phyloP scores from a whole-genome alignment of 345 rosid genomes.

The Lenwebbia sp. region DNA sequence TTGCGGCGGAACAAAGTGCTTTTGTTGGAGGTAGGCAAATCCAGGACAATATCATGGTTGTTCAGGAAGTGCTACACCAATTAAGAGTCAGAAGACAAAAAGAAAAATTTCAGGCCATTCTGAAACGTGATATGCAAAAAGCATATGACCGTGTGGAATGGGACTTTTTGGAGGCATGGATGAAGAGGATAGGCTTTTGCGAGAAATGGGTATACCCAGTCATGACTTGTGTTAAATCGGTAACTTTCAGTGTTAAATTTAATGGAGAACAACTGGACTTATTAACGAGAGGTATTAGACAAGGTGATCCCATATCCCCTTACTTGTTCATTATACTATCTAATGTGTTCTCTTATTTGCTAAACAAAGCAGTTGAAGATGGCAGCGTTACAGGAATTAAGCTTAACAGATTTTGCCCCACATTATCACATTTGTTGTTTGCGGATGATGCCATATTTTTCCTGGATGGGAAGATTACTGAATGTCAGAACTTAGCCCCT shows the following conservation, averaged over 20 bases:
- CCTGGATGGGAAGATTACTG: neutral
- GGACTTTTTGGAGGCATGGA: neutral
- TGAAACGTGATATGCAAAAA: neutral
- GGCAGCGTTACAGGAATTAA: neutral
- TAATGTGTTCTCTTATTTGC: neutral
- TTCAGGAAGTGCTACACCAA: fast-evolving
- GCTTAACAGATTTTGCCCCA: neutral
- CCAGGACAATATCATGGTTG: fast-evolving
- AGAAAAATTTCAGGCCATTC: neutral
- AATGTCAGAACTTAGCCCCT: neutral
- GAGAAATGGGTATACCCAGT: neutral
- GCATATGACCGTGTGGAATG: neutral
- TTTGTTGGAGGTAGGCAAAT: neutral
- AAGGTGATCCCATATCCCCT: neutral
- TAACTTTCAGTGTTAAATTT: neutral
- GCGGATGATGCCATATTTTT: neutral
- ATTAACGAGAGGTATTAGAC: neutral
- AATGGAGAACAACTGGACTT: neutral
- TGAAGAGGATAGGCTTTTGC: neutral
- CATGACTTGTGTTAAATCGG: neutral
- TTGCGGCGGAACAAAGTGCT: neutral
- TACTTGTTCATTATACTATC: neutral
- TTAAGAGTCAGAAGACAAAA: neutral
- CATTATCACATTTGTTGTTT: neutral
- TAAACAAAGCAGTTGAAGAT: neutral